Percentiles rank a stretch among this genome's conserved stretches.
Conservation (phyloP, 2,329 filamentous ascomycete species). For the Penicillium sp. region DNA sequence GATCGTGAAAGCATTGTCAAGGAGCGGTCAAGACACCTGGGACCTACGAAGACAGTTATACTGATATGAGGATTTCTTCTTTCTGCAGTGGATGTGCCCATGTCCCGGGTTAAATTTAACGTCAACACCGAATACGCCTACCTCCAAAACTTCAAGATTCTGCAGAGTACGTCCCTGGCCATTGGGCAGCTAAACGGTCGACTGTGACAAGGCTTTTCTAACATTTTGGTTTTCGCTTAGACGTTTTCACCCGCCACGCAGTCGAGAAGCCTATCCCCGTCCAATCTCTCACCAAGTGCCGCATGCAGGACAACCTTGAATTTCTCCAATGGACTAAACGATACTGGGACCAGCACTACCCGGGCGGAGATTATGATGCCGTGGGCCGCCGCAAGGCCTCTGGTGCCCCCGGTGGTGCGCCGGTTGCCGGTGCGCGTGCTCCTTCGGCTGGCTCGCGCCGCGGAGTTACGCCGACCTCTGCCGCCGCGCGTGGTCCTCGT, state of each 20-base stretch:
- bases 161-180: constrained; percentile 74
- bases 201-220: neutral
- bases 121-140: constrained; percentile 97
- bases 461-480: constrained; percentile 67
- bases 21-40: neutral
- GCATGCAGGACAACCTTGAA: constrained; percentile 99
- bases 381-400: constrained; percentile 80
- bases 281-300: constrained; percentile 90
- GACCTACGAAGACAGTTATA: neutral
- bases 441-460: constrained; percentile 53
- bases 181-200: neutral
- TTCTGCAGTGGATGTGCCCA: constrained; percentile 76
- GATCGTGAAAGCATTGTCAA: neutral
- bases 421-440: constrained; percentile 50
- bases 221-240: constrained; percentile 41
- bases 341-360: constrained; percentile 98
- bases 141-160: constrained; percentile 96
- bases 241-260: constrained; percentile 80
- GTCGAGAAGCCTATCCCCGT: constrained; percentile 91
- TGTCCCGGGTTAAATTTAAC: constrained; percentile 97
- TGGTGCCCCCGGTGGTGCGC: constrained; percentile 53
- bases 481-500: constrained; percentile 48
- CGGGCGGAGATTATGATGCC: constrained; percentile 95
- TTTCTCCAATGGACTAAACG: constrained; percentile 97
- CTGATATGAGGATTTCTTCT: constrained; percentile 16